These are phyloP conservation scores for Primulina eburnea DNA, from an alignment of 257 asterid genomes.

Conservation along the genomic window DNA sequence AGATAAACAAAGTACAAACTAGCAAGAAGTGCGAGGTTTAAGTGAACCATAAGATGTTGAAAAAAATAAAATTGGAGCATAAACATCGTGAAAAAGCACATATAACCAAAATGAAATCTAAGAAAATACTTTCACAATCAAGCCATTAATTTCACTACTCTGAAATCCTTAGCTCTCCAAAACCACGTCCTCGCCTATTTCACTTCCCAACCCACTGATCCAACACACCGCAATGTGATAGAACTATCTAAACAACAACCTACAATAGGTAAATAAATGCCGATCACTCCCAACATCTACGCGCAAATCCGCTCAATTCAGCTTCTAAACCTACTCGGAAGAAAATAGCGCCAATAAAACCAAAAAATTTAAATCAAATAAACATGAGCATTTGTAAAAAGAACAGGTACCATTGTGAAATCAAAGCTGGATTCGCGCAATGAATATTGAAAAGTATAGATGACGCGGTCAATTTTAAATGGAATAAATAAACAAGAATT, in stretches of 20 bases:
- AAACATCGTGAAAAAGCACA: background rate
- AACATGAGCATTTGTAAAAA: background rate
- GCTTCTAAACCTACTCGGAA: slow-evolving; percentile 14
- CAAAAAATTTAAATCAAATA: background rate
- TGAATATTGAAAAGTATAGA: background rate
- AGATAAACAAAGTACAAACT: slow-evolving; percentile 1
- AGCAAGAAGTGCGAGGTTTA: slow-evolving; percentile 5
- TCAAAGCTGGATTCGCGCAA: slow-evolving; percentile 5
- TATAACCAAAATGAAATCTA: slow-evolving; percentile 12
- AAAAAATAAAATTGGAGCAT: slow-evolving; percentile 6
- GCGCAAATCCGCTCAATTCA: slow-evolving; percentile 10
- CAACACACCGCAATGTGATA: background rate
- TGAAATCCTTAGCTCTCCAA: slow-evolving; percentile 4
- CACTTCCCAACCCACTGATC: background rate
- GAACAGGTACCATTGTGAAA: slow-evolving; percentile 31
- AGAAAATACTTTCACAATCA: background rate
- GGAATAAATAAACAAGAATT: background rate
- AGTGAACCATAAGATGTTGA: background rate
- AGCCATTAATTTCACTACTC: background rate
- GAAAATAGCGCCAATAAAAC: background rate
- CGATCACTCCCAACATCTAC: slow-evolving; percentile 5
- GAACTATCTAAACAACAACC: background rate
- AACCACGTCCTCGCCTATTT: background rate
- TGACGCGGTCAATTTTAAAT: background rate
- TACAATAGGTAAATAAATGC: background rate